Base-by-base conservation (phyloP, 2,329 filamentous ascomycete species). In the Pseudonectria foliicola region DNA sequence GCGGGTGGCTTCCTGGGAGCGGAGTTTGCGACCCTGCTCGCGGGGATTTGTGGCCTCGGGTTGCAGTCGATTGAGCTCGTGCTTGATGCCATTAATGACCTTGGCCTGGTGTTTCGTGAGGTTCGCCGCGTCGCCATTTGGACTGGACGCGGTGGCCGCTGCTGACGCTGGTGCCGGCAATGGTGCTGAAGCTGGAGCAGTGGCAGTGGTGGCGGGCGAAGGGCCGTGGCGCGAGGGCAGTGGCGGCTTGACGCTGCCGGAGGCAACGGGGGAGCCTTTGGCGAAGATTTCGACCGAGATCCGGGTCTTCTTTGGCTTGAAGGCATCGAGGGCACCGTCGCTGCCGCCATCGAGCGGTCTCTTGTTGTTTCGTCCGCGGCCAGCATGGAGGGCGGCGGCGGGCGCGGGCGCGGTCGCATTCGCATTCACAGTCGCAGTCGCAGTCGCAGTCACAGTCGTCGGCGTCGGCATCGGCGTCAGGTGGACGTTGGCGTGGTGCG, bases 1-100 rank as follows among this genome's bases (percentile, higher is more conserved):
- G 49, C 86, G 75, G 33, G 82, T 82, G 10, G 82, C 84, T 52
- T 94, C 87, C 53, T 93, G 85, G 34, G 87, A 94, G 43, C 90
- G 77, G 57, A 95, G 67, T 56, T 87, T 90, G 53, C 75, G 73
- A 45, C 89, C 82, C 48, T 85, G 80, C 41, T 78, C 67, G 44
- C 66, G 63, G 15, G 62, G 60, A 48, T 66, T 64, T 25, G 61
- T 61, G 16, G 60, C 50, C 32, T 55, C 60, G 25, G 72, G 68
- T 50, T 78, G 72, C 46, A 80, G 56, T 31, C 67, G 62, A 49
- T 74, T 69, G 46, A 79, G 60, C 57, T 80, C 76, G 53, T 79
- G 74, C 51, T 68, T 73, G 42, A 79, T 71, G 45, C 75, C 75
- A 65, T 78, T 77, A 49, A 65, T 68, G 34, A 73, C 70, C 56